These are phyloP conservation scores for Xylariales sp. DNA, from an alignment of 2,329 filamentous ascomycete genomes.

Conservation along the genomic window DNA sequence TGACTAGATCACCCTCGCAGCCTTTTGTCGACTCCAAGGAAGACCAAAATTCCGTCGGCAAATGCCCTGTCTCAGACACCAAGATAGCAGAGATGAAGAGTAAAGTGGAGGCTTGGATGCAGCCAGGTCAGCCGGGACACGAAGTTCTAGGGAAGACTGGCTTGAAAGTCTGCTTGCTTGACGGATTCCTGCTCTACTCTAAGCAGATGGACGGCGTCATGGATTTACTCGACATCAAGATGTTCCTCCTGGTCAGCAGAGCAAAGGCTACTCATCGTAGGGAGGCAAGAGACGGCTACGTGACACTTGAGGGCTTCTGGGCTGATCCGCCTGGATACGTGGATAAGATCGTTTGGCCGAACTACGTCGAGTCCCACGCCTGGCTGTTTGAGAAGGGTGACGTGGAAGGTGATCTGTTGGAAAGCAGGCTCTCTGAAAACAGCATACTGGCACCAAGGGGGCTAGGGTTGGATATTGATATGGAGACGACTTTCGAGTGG, in stretches of 20 bases:
- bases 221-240: constrained; percentile 63
- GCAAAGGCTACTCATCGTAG: constrained; percentile 59
- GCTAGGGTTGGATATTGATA: constrained; percentile 46
- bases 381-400: constrained; percentile 73
- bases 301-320: constrained; percentile 89
- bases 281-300: constrained; percentile 68
- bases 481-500: constrained; percentile 63
- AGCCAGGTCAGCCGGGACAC: constrained; percentile 39
- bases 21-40: constrained; percentile 51
- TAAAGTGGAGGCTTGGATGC: constrained; percentile 43
- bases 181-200: constrained; percentile 84
- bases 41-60: constrained; percentile 57
- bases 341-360: constrained; percentile 92
- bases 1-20: constrained; percentile 25
- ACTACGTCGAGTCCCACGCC: constrained; percentile 76
- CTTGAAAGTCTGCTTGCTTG: constrained; percentile 65
- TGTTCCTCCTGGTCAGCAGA: constrained; percentile 72
- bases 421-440: constrained; percentile 37
- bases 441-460: constrained; percentile 46
- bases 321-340: constrained; percentile 91
- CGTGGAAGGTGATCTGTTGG: constrained; percentile 55
- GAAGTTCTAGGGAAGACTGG: constrained; percentile 21
- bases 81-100: constrained; percentile 42
- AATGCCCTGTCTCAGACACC: constrained; percentile 45
- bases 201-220: constrained; percentile 50